Evolutionary conservation across 805 yeast genomes (phyloP).

Genomic region (Zygosaccharomyces bailii): DNA sequence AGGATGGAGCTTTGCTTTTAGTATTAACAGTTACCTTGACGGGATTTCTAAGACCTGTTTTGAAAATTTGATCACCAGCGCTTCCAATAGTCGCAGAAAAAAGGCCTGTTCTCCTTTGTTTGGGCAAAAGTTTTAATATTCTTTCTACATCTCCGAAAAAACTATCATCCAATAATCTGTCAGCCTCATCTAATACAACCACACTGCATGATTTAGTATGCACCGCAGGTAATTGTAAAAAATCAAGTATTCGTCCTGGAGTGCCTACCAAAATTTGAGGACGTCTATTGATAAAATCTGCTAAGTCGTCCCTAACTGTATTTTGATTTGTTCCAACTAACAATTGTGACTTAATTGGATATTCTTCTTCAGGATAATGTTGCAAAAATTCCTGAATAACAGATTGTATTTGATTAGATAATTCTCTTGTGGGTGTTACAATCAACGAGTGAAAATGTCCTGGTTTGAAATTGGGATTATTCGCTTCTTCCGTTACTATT

Average conservation of each 20-base stretch:
- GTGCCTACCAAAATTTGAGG: slow-evolving; percentile 87
- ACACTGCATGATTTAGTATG: slow-evolving; percentile 64
- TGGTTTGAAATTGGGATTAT: slow-evolving; percentile 38
- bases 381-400: slow-evolving; percentile 62
- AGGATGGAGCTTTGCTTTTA: slow-evolving; percentile 51
- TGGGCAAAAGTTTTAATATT: slow-evolving; percentile 70
- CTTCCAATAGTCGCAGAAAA: slow-evolving; percentile 90
- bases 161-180: slow-evolving; percentile 74
- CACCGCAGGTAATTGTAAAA: slow-evolving; percentile 56
- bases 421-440: slow-evolving; percentile 63
- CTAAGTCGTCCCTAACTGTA: slow-evolving; percentile 68
- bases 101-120: slow-evolving; percentile 88
- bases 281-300: slow-evolving; percentile 45
- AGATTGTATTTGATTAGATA: slow-evolving; percentile 64
- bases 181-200: slow-evolving; percentile 89
- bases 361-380: slow-evolving; percentile 48
- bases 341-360: slow-evolving; percentile 51
- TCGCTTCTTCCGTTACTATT: slow-evolving; percentile 41
- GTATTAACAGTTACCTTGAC: slow-evolving; percentile 78
- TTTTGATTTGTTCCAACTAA: slow-evolving; percentile 53
- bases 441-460: slow-evolving; percentile 73
- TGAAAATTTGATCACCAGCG: slow-evolving; percentile 73
- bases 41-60: slow-evolving; percentile 91
- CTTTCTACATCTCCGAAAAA: slow-evolving; percentile 65
- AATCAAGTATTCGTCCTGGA: slow-evolving; percentile 84